phyloP scores from a whole-genome alignment of 2,329 filamentous ascomycete genomes.

The Xylaria arbuscula region DNA sequence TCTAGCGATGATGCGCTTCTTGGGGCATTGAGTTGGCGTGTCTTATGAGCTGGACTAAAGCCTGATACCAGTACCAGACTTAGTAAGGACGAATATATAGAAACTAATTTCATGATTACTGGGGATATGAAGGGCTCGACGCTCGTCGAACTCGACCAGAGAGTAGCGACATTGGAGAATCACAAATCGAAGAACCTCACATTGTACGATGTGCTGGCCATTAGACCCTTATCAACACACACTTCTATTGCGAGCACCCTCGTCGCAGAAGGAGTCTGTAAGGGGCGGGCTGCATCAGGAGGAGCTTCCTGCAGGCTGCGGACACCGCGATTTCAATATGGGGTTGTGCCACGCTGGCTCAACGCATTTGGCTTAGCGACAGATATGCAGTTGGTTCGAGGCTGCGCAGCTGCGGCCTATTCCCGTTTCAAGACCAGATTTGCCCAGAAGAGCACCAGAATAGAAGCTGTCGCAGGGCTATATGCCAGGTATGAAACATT shows the following conservation, averaged over 20 bases:
- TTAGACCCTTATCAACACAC: constrained; percentile 7
- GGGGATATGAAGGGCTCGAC: background rate
- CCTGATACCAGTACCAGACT: constrained; percentile 20
- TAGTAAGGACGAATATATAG: constrained; percentile 14
- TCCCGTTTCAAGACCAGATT: constrained; percentile 13
- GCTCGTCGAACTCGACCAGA: background rate
- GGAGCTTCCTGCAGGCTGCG: constrained; percentile 12
- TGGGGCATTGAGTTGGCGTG: background rate
- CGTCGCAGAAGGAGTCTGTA: background rate
- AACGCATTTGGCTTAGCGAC: constrained; percentile 1
- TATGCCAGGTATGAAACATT: constrained; percentile 19
- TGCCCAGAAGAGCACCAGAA: background rate
- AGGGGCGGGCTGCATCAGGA: background rate
- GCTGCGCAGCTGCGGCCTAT: constrained; percentile 4
- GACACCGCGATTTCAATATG: background rate
- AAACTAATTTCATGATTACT: constrained; percentile 18
- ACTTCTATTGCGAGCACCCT: constrained; percentile 1
- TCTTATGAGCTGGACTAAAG: background rate
- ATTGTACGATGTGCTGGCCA: background rate
- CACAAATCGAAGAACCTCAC: background rate
- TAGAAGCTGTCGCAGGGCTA: constrained; percentile 15
- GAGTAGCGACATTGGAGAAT: background rate
- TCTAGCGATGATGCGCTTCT: constrained; percentile 4
- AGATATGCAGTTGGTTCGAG: constrained; percentile 9
- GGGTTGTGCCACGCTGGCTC: background rate